Evolutionary conservation across 1,284 basidiomycete genomes (phyloP).

Genomic region (Mycena sp.): DNA sequence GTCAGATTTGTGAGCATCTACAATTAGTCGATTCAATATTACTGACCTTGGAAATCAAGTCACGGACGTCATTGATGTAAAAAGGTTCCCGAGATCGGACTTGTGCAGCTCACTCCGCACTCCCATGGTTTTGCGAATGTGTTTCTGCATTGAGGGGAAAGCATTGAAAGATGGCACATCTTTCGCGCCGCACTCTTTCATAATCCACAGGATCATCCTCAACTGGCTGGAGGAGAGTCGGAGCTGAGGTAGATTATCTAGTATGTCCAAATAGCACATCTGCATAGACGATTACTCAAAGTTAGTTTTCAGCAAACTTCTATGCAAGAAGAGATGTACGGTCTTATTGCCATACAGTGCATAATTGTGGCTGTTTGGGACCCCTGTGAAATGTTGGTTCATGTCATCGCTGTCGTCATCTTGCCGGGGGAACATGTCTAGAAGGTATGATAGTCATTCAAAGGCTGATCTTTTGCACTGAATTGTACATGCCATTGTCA

Average conservation of each 20-base stretch:
- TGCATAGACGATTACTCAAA: neutral
- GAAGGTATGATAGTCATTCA: too few species aligned
- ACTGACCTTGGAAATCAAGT: too few species aligned
- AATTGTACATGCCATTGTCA: neutral
- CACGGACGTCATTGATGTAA: too few species aligned
- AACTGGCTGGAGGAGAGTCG: neutral
- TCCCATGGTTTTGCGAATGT: neutral
- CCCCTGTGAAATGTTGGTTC: neutral
- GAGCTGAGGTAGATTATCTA: slow-evolving; percentile 2
- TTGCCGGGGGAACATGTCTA: neutral
- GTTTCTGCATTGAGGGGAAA: too few species aligned
- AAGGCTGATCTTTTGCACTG: neutral
- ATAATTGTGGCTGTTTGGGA: slow-evolving; percentile 5
- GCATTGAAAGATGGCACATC: too few species aligned
- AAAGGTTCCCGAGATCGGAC: slow-evolving; percentile 2
- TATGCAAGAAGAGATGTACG: neutral
- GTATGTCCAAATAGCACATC: slow-evolving; percentile 29
- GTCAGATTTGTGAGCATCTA: too few species aligned
- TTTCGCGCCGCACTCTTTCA: too few species aligned
- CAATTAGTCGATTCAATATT: too few species aligned
- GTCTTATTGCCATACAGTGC: slow-evolving; percentile 12
- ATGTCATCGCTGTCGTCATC: neutral
- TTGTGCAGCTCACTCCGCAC: slow-evolving; percentile 1
- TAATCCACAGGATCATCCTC: too few species aligned
- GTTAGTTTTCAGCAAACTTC: neutral